Evolutionary conservation across 805 yeast species (phyloP), one percentile per base, ranked within the genome.

Genomic region (Candida ovalis): DNA sequence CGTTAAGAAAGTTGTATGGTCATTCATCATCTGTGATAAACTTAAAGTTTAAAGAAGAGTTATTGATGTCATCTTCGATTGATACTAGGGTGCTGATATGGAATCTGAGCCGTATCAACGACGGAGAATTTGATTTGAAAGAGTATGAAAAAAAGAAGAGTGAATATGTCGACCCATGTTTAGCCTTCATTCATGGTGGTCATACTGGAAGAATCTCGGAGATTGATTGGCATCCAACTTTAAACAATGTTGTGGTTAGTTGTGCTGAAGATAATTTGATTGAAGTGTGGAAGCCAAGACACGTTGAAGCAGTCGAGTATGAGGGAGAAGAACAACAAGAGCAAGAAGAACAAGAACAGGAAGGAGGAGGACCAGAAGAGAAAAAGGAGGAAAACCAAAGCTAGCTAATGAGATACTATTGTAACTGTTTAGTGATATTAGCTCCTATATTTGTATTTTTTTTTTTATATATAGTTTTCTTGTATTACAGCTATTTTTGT

Each of bases 161-260:
- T 25, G 76, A 76, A 32, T 78, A 77, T 51, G 80, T 81, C 10
- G 95, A 90, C 53, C 94, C 96, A 5, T 85, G 89, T 62, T 74
- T 89, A 48, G 67, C 69, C 22, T 89, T 88, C 61, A 77, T 88
- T 59, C 96, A 90, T 65, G 96, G 95, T 15, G 96, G 96, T 12
- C 96, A 89, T 67, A 80, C 90, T 2, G 80, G 78, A 42, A 74
- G 82, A 45, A 74, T 89, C 40, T 74, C 81, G 47, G 92, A 84
- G 54, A 70, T 84, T 42, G 81, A 76, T 48, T 79, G 91, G 76
- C 84, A 85, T 58, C 87, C 88, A 1, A 64, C 61, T 9, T 66
- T 84, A 42, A 72, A 74, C 23, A 76, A 82, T 67, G 73, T 86
- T 1, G 64, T 81, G 30, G 83, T 84, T 7, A 78, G 86, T 46